Conservation (phyloP, 257 asterid genomes). For the Misopates orontium region DNA sequence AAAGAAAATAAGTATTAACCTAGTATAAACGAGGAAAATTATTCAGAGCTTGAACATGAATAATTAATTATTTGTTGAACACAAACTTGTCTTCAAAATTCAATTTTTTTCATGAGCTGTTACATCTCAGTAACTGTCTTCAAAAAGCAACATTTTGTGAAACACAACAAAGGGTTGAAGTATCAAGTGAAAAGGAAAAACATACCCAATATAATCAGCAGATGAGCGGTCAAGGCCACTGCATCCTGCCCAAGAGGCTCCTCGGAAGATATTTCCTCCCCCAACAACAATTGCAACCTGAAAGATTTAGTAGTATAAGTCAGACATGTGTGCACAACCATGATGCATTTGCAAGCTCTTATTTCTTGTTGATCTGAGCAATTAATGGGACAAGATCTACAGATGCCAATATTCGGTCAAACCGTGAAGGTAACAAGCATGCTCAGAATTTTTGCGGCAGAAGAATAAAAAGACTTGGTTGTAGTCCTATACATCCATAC, state of each 20-base stretch:
- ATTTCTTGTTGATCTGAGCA: not conserved
- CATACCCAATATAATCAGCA: slow-evolving; percentile 95
- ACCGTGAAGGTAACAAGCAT: too few relatives aligned
- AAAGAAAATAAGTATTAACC: not conserved
- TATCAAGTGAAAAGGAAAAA: slow-evolving; percentile 22
- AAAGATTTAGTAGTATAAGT: slow-evolving; percentile 17
- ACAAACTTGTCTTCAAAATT: too few relatives aligned
- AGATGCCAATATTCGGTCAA: too few relatives aligned
- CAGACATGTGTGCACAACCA: slow-evolving; percentile 8
- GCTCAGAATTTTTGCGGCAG: too few relatives aligned
- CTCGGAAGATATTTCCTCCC: slow-evolving; percentile 92
- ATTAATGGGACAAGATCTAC: too few relatives aligned
- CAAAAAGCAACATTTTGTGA: not conserved
- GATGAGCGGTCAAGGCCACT: slow-evolving; percentile 92
- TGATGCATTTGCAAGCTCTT: slow-evolving; percentile 5
- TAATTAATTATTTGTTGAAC: not conserved
- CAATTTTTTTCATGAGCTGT: not conserved
- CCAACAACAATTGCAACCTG: slow-evolving; percentile 93
- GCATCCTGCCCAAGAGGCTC: slow-evolving; percentile 89
- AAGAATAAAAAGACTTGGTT: too few relatives aligned
- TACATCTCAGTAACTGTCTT: not conserved
- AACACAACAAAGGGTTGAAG: slow-evolving; percentile 1
- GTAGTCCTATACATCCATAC: too few relatives aligned
- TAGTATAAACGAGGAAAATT: not conserved
- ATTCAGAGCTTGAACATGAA: slow-evolving; percentile 2